Evolutionary conservation across 78 protist genomes (phyloP).

Genomic region (Tieghemostelium lacteum): DNA sequence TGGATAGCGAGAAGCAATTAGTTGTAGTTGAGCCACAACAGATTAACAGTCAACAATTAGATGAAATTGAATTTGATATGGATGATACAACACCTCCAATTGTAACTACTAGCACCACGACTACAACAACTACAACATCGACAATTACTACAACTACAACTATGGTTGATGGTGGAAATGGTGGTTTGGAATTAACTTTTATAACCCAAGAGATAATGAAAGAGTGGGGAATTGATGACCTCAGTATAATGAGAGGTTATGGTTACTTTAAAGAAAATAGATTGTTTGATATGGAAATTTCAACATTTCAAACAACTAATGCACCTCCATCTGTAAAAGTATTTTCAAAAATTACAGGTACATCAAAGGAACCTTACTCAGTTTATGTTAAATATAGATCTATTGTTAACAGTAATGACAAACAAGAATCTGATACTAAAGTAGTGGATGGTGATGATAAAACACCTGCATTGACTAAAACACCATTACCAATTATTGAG

Average conservation of each 20-base stretch:
- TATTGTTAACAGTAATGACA: neutral
- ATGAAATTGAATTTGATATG: neutral
- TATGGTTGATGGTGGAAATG: neutral
- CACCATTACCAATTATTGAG: constrained; percentile 54
- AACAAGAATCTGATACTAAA: neutral
- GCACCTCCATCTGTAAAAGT: constrained; percentile 13
- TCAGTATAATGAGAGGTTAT: constrained; percentile 21
- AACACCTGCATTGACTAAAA: too few relatives aligned
- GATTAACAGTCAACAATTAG: neutral
- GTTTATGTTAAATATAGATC: constrained; percentile 6
- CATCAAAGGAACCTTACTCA: constrained; percentile 17
- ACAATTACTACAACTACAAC: neutral
- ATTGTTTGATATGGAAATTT: neutral
- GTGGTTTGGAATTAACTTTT: neutral
- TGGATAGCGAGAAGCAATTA: neutral
- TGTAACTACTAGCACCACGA: neutral
- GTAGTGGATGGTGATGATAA: neutral
- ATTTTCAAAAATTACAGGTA: constrained; percentile 22
- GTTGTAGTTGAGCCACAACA: neutral
- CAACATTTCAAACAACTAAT: neutral
- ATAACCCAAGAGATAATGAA: constrained; percentile 3
- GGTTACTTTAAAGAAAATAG: constrained; percentile 26
- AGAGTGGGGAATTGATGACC: constrained; percentile 29
- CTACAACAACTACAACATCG: neutral
- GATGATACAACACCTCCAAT: neutral